Percentiles rank a stretch among this genome's conserved stretches.
phyloP scores from a whole-genome alignment of 495 filamentous ascomycete species.

The Cenococcum geophilum region DNA sequence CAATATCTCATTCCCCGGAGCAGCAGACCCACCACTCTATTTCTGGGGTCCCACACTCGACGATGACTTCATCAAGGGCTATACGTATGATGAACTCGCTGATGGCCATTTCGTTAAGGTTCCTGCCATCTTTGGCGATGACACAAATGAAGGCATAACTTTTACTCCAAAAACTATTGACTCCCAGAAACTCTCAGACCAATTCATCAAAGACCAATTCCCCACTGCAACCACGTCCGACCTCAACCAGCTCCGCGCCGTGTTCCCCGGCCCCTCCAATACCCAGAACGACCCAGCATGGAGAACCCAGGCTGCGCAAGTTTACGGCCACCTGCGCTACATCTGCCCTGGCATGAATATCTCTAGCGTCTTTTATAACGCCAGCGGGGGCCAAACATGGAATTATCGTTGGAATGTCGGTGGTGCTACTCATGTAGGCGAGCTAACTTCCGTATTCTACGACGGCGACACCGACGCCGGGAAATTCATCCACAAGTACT shows the following conservation, averaged over 20 bases:
- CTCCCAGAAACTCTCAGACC: slow-evolving; percentile 43
- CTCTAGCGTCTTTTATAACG: slow-evolving; percentile 12
- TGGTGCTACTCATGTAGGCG: slow-evolving; percentile 18
- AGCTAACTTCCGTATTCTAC: slow-evolving; percentile 15
- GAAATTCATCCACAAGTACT: slow-evolving; percentile 59
- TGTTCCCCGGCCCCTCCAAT: slow-evolving; percentile 44
- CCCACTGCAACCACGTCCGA: slow-evolving; percentile 51
- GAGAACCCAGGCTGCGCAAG: slow-evolving; percentile 47
- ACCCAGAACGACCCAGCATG: slow-evolving; percentile 10
- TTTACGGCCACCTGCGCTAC: slow-evolving; percentile 71
- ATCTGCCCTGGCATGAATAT: slow-evolving; percentile 55
- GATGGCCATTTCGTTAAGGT: slow-evolving; percentile 59
- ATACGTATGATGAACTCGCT: slow-evolving; percentile 54
- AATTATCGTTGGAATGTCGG: slow-evolving; percentile 61
- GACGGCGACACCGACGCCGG: slow-evolving; percentile 47
- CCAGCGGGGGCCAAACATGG: slow-evolving; percentile 20
- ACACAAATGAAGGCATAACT: slow-evolving; percentile 62
- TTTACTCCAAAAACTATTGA: slow-evolving; percentile 51
- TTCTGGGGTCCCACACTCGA: slow-evolving; percentile 41
- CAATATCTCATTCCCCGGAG: slow-evolving; percentile 19
- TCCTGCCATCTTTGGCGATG: slow-evolving; percentile 64
- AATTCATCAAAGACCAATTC: slow-evolving; percentile 60
- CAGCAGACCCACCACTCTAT: slow-evolving; percentile 14
- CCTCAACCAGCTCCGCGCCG: slow-evolving; percentile 46
- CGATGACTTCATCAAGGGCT: slow-evolving; percentile 51